A percentile compares a stretch with the other conserved stretches of the same genome.
Conservation (phyloP, 2,329 filamentous ascomycete genomes). For the Lasiodiplodia theobromae region DNA sequence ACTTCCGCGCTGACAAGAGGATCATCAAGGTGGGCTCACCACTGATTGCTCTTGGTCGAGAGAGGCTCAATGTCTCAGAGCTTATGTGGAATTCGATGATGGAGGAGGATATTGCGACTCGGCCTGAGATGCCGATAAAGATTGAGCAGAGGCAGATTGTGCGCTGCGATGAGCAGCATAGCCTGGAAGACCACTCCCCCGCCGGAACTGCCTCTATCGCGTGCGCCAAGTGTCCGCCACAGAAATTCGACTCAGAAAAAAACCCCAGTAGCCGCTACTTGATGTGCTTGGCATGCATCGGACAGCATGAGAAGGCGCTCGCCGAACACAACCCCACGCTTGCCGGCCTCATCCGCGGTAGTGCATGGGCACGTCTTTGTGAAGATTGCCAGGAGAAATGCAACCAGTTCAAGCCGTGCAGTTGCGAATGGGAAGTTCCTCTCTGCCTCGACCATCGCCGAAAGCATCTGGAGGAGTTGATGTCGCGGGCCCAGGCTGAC, state of each 20-base stretch:
- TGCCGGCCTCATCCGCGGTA: not conserved
- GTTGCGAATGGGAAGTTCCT: not conserved
- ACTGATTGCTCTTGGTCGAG: not conserved
- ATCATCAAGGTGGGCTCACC: not conserved
- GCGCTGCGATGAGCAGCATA: constrained; percentile 11
- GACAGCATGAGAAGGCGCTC: not conserved
- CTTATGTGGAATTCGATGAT: not conserved
- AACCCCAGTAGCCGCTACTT: not conserved
- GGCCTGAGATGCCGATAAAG: not conserved
- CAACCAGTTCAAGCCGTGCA: not conserved
- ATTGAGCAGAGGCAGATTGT: not conserved
- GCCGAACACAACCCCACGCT: not conserved
- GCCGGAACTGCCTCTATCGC: not conserved
- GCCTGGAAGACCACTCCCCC: not conserved
- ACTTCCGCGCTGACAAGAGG: not conserved
- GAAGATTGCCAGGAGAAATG: not conserved
- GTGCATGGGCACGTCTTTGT: not conserved
- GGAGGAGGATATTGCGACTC: not conserved
- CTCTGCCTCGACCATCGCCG: constrained; percentile 10
- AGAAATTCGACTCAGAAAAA: not conserved
- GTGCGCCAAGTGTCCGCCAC: not conserved
- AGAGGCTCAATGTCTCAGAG: not conserved
- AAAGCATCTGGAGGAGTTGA: not conserved
- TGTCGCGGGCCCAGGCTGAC: not conserved
- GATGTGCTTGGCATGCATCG: constrained; percentile 16